Conservation (phyloP, 345 rosid genomes). For the Rhizophora apiculata region DNA sequence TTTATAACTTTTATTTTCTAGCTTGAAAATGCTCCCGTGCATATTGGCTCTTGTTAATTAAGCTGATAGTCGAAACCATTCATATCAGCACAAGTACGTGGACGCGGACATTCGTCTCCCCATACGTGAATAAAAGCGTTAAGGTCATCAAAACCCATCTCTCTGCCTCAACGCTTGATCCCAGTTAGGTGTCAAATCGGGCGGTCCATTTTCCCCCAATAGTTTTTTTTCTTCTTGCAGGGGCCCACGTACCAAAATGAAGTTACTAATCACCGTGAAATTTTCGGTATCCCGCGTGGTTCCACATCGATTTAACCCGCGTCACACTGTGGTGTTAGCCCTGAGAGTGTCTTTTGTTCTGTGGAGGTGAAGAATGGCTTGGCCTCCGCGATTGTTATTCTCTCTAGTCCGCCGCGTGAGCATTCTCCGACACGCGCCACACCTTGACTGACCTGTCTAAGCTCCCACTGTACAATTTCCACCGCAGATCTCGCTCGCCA, state of each 20-base stretch:
- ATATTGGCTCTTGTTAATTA: too few relatives aligned
- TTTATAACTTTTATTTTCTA: too few relatives aligned
- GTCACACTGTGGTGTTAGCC: neutral
- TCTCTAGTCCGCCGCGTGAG: slow-evolving; percentile 24
- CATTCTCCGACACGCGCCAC: slow-evolving; percentile 68
- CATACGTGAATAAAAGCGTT: too few relatives aligned
- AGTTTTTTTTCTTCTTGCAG: neutral
- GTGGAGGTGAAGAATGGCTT: neutral
- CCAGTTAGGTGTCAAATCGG: neutral
- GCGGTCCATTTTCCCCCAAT: neutral
- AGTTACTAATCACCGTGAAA: neutral
- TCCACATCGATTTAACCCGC: slow-evolving; percentile 7
- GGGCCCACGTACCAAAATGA: neutral
- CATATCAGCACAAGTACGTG: neutral
- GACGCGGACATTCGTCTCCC: too few relatives aligned
- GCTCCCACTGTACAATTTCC: slow-evolving; percentile 82
- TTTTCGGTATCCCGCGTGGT: slow-evolving; percentile 4
- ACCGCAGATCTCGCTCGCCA: slow-evolving; percentile 32
- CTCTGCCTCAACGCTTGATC: too few relatives aligned
- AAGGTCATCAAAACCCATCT: neutral
- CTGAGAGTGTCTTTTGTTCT: neutral
- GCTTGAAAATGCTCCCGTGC: neutral
- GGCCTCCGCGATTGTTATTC: slow-evolving; percentile 5
- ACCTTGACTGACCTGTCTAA: slow-evolving; percentile 77
- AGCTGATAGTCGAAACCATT: neutral